phyloP scores from a whole-genome alignment of 2,329 filamentous ascomycete genomes.

The Cordyceps cateniannulata region DNA sequence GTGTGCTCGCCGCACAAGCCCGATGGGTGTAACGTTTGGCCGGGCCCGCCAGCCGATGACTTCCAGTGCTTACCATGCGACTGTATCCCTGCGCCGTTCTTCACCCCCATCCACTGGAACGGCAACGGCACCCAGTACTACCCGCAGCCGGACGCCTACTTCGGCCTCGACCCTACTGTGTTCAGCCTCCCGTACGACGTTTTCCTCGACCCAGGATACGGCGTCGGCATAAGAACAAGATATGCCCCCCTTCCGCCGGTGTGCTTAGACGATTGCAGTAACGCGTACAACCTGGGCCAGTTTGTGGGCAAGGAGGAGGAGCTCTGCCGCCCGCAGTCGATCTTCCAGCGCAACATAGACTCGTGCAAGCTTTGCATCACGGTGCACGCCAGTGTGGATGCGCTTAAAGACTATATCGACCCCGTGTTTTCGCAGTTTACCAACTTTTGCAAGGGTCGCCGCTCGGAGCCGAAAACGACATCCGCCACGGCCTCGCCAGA shows the following conservation, averaged over 20 bases:
- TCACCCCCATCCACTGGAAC: slow-evolving; percentile 35
- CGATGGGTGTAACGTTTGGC: slow-evolving; percentile 44
- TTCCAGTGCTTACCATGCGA: slow-evolving; percentile 40
- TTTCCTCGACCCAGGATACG: slow-evolving; percentile 34
- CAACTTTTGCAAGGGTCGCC: slow-evolving; percentile 34
- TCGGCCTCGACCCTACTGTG: slow-evolving; percentile 52
- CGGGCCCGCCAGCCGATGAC: slow-evolving; percentile 35
- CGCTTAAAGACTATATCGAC: slow-evolving; percentile 25
- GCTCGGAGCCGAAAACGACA: slow-evolving; percentile 13
- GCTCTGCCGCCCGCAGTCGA: no score
- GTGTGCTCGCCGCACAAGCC: slow-evolving; percentile 49
- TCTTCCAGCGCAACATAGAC: slow-evolving; percentile 16
- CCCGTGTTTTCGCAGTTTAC: slow-evolving; percentile 38
- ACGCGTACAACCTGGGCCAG: background rate
- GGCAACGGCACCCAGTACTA: slow-evolving; percentile 47
- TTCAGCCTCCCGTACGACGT: slow-evolving; percentile 61
- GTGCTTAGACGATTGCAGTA: background rate
- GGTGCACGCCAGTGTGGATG: slow-evolving; percentile 14
- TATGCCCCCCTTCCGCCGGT: no score
- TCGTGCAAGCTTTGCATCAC: slow-evolving; percentile 39
- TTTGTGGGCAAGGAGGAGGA: no score
- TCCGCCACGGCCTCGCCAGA: background rate
- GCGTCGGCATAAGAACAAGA: no score
- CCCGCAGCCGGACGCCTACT: slow-evolving; percentile 48
- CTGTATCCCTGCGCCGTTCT: slow-evolving; percentile 37